Conservation (phyloP, 306 rosid genomes). For the Bauhinia variegata region DNA sequence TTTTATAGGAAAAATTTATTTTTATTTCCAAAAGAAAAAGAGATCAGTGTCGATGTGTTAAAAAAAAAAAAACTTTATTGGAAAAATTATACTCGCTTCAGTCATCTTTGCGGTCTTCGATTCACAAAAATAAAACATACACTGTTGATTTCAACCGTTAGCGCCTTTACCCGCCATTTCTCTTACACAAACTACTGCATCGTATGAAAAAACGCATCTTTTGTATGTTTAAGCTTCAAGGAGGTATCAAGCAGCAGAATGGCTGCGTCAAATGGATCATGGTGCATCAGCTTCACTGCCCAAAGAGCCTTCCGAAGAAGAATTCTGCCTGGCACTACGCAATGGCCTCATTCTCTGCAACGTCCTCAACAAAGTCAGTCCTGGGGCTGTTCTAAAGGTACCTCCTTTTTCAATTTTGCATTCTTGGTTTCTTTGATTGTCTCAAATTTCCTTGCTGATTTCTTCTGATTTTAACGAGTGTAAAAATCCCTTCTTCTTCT, state of each 20-base stretch:
- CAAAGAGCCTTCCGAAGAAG: constrained; percentile 84
- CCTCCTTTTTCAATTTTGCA: not conserved
- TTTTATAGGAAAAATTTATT: no score
- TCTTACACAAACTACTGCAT: no score
- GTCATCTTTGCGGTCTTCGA: no score
- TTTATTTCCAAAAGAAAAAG: no score
- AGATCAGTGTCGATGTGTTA: no score
- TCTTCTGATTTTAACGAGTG: not conserved
- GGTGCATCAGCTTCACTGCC: constrained; percentile 67
- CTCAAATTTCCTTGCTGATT: not conserved
- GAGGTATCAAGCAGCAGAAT: constrained; percentile 86
- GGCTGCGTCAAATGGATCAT: constrained; percentile 90
- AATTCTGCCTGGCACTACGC: constrained; percentile 82
- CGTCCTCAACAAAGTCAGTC: constrained; percentile 91
- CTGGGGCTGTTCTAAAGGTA: constrained; percentile 90
- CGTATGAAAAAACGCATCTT: no score
- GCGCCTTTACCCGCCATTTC: no score
- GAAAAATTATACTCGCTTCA: no score
- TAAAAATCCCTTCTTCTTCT: not conserved
- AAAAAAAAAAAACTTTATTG: no score
- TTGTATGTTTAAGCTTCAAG: constrained; percentile 59
- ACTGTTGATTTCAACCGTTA: no score
- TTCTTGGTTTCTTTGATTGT: not conserved
- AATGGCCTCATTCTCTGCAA: constrained; percentile 97
- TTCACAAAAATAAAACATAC: no score